Conservation (phyloP, 1,139 yeast genomes). For the Geotrichum cucujoidarum region DNA sequence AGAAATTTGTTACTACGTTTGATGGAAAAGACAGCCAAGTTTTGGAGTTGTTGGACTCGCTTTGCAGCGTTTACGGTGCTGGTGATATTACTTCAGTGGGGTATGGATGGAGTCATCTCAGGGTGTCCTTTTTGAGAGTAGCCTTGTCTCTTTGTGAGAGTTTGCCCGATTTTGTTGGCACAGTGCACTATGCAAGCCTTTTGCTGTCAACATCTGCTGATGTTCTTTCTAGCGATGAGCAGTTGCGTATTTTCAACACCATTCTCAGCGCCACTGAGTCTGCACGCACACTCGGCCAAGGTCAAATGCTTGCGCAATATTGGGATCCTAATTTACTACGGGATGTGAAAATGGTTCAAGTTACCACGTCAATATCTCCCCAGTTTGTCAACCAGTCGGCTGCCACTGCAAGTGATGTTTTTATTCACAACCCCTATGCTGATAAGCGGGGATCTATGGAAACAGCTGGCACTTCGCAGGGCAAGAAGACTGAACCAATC, state of each 20-base stretch:
- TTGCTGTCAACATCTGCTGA: constrained; percentile 52
- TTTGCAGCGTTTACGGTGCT: constrained; percentile 33
- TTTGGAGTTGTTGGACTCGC: constrained; percentile 31
- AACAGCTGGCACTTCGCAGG: background rate
- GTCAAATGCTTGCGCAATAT: constrained; percentile 40
- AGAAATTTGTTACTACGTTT: constrained; percentile 16
- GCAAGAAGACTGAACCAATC: constrained; percentile 8
- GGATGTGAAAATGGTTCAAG: constrained; percentile 34
- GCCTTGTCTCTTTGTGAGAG: constrained; percentile 52
- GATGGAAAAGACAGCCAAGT: constrained; percentile 24
- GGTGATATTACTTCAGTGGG: constrained; percentile 31
- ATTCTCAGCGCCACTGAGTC: constrained; percentile 32
- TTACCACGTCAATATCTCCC: constrained; percentile 19
- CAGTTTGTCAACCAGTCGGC: constrained; percentile 9
- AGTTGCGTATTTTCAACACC: constrained; percentile 34
- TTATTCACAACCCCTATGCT: constrained; percentile 42
- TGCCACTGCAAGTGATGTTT: constrained; percentile 22
- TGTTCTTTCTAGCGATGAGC: constrained; percentile 49
- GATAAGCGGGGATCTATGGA: constrained; percentile 24
- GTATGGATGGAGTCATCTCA: constrained; percentile 54
- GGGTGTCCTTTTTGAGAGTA: constrained; percentile 53
- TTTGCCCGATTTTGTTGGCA: constrained; percentile 45
- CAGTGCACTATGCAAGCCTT: constrained; percentile 47
- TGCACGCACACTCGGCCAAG: constrained; percentile 31
- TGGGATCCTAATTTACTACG: constrained; percentile 72